Conservation (phyloP, 768 basidiomycete species). For the Psilocybe cubensis region DNA sequence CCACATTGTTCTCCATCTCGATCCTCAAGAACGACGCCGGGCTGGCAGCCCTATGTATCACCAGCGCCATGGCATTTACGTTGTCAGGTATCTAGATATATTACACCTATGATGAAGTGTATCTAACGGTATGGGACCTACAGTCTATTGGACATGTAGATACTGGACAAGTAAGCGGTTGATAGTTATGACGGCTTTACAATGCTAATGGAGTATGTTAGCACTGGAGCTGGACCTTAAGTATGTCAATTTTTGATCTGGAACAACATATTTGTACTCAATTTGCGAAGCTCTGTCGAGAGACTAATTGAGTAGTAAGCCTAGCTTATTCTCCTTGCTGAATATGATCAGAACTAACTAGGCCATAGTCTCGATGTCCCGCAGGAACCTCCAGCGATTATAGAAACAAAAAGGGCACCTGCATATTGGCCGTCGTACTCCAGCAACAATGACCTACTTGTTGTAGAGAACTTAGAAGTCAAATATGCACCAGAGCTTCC, state of each 20-base stretch:
- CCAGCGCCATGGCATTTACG: constrained; percentile 63
- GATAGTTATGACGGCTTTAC: constrained; percentile 16
- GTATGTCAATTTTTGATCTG: constrained; percentile 50
- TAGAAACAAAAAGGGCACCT: constrained; percentile 76
- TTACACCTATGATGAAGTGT: constrained; percentile 30
- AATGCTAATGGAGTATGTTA: constrained; percentile 49
- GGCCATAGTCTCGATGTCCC: constrained; percentile 65
- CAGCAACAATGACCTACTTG: constrained; percentile 56
- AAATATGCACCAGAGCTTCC: constrained; percentile 88
- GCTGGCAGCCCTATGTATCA: constrained; percentile 73
- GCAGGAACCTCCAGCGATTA: constrained; percentile 80
- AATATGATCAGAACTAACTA: constrained; percentile 67
- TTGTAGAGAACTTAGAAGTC: constrained; percentile 75
- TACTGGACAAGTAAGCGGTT: constrained; percentile 45
- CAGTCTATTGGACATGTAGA: constrained; percentile 59
- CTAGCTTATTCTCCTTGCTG: constrained; percentile 54
- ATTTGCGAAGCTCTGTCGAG: constrained; percentile 72
- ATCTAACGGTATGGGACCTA: background rate
- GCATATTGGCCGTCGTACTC: constrained; percentile 92
- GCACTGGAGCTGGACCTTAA: constrained; percentile 77
- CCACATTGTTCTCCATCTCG: constrained; percentile 76
- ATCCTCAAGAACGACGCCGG: constrained; percentile 58
- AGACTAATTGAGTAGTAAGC: constrained; percentile 83
- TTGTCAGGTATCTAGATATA: constrained; percentile 34
- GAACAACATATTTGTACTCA: background rate